These are phyloP conservation scores for Paramecium primaurelia DNA, from an alignment of 73 alveolate genomes.

Conservation along the genomic window DNA sequence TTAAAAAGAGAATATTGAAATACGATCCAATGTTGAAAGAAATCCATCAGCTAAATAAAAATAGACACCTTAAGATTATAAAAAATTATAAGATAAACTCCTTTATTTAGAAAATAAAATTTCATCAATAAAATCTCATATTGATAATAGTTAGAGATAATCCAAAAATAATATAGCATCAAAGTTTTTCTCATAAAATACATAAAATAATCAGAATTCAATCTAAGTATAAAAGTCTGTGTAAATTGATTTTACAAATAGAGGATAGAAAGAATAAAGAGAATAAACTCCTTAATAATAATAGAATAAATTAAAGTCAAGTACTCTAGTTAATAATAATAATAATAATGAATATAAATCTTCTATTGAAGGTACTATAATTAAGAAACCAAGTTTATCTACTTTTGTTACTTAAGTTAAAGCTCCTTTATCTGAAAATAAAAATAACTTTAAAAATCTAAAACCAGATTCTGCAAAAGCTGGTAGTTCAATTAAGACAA, in stretches of 20 bases:
- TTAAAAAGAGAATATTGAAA: conserved; percentile 24
- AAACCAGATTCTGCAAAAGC: conserved; percentile 30
- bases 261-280: background rate
- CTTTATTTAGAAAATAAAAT: conserved; percentile 32
- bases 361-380: background rate
- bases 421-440: background rate
- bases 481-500: background rate
- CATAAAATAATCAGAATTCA: background rate
- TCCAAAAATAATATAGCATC: background rate
- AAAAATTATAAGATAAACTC: conserved; percentile 1
- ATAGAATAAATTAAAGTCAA: background rate
- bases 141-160: background rate
- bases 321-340: background rate
- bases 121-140: background rate
- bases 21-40: background rate
- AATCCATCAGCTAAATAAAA: background rate
- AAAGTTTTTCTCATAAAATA: background rate
- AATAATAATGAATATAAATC: background rate
- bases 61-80: background rate
- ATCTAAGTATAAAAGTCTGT: background rate
- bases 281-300: background rate
- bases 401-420: conserved; percentile 33
- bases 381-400: conserved; percentile 21
- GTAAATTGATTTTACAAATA: background rate
- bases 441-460: background rate